Percentiles rank a stretch among this genome's conserved stretches.
Evolutionary conservation across 2,329 filamentous ascomycete species (phyloP).

Genomic region (Xylaria sp.): DNA sequence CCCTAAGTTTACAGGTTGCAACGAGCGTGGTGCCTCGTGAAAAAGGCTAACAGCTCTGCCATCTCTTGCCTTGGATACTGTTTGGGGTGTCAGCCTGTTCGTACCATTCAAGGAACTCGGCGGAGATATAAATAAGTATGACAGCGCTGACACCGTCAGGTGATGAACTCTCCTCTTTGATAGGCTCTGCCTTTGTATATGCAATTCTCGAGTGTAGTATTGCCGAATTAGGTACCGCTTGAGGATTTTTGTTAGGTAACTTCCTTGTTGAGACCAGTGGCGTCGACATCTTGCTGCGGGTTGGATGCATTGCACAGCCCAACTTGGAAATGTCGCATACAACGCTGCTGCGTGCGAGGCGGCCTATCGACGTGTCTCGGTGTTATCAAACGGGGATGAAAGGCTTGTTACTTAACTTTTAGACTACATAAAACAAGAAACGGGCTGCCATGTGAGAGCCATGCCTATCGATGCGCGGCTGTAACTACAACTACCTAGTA

Average conservation of each 20-base stretch:
- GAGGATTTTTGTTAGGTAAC: slow-evolving; percentile 22
- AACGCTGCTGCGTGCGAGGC: neutral
- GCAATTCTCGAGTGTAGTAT: slow-evolving; percentile 9
- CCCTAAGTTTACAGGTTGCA: neutral
- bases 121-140: slow-evolving; percentile 29
- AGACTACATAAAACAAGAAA: too few species aligned
- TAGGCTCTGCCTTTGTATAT: slow-evolving; percentile 12
- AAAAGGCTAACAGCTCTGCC: neutral
- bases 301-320: slow-evolving; percentile 10
- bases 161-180: slow-evolving; percentile 13
- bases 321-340: slow-evolving; percentile 2
- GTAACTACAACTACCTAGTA: too few species aligned
- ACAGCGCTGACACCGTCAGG: slow-evolving; percentile 20
- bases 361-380: neutral
- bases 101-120: slow-evolving; percentile 1
- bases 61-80: neutral
- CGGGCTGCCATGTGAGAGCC: neutral
- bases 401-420: too few species aligned
- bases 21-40: neutral
- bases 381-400: neutral
- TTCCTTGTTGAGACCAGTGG: slow-evolving; percentile 16
- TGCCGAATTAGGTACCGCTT: slow-evolving; percentile 16
- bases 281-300: slow-evolving; percentile 11
- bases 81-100: neutral
- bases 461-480: neutral